These are phyloP conservation scores for Exophiala oligosperma DNA, from an alignment of 2,329 filamentous ascomycete genomes.

Conservation along the genomic window DNA sequence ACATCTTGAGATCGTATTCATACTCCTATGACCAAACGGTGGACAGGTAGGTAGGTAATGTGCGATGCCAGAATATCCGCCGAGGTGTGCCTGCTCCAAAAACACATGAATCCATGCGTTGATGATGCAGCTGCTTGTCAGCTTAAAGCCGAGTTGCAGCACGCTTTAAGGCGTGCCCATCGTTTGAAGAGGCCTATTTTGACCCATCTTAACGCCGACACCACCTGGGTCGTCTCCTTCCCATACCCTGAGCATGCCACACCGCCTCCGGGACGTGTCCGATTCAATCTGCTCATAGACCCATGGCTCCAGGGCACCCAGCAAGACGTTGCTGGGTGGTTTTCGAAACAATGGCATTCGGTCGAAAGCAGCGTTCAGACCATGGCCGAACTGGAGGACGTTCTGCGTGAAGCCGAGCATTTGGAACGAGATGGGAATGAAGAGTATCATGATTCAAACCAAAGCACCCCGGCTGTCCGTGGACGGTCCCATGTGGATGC, in stretches of 20 bases:
- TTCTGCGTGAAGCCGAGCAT: slow-evolving; percentile 53
- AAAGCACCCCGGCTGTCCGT: too few species aligned
- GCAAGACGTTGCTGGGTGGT: slow-evolving; percentile 64
- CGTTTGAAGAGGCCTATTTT: slow-evolving; percentile 50
- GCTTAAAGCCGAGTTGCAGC: slow-evolving; percentile 8
- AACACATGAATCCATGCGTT: background rate
- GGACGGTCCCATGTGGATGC: slow-evolving; percentile 52
- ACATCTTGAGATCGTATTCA: background rate
- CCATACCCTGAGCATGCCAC: slow-evolving; percentile 52
- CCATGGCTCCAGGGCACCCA: slow-evolving; percentile 66
- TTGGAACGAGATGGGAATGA: slow-evolving; percentile 33
- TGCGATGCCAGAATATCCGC: too few species aligned
- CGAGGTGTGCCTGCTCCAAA: too few species aligned
- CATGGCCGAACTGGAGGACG: slow-evolving; percentile 55
- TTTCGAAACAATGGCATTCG: slow-evolving; percentile 65
- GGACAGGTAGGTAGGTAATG: too few species aligned
- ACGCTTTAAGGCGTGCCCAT: slow-evolving; percentile 7
- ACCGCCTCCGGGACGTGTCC: slow-evolving; percentile 48
- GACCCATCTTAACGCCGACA: slow-evolving; percentile 67
- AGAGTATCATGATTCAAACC: slow-evolving; percentile 4
- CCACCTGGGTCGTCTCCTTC: slow-evolving; percentile 66
- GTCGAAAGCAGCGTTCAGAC: slow-evolving; percentile 55
- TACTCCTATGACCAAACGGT: too few species aligned
- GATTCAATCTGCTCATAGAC: slow-evolving; percentile 66
- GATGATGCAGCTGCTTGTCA: slow-evolving; percentile 5